phyloP scores from a whole-genome alignment of 2,329 filamentous ascomycete species.

The Coniochaeta hoffmannii region DNA sequence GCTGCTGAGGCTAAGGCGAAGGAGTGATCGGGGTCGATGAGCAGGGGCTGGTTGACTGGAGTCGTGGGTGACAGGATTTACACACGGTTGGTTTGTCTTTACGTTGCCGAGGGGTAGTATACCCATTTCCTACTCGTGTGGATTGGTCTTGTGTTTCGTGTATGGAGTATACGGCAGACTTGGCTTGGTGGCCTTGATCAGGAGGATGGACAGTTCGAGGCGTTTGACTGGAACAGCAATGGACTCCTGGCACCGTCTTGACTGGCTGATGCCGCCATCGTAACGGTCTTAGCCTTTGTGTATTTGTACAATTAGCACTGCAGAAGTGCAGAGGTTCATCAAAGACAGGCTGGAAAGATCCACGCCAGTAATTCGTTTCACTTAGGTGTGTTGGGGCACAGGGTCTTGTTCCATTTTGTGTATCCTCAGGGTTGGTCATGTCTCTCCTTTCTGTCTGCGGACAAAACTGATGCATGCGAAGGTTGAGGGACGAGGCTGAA shows the following conservation, averaged over 20 bases:
- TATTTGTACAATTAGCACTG: background rate
- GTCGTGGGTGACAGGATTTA: background rate
- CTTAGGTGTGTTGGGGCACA: too few species aligned
- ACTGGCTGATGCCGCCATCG: background rate
- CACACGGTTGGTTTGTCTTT: too few species aligned
- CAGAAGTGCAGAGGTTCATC: background rate
- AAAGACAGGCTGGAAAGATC: background rate
- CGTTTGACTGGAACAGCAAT: background rate
- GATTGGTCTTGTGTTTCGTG: background rate
- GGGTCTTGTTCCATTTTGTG: too few species aligned
- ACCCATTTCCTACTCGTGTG: background rate
- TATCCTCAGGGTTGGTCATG: too few species aligned
- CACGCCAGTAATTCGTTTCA: background rate
- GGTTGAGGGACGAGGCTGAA: too few species aligned
- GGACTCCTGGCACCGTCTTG: background rate
- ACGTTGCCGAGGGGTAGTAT: background rate
- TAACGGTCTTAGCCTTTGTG: background rate
- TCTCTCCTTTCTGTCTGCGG: too few species aligned
- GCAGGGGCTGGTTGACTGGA: too few species aligned
- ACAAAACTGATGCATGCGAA: too few species aligned
- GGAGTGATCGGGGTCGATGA: background rate
- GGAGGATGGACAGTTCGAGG: background rate
- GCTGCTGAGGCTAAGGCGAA: background rate
- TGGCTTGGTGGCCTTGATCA: background rate
- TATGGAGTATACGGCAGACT: background rate